Evolutionary conservation across 305 asterid genomes (phyloP).

Genomic region (Solanum aculeatissimum): DNA sequence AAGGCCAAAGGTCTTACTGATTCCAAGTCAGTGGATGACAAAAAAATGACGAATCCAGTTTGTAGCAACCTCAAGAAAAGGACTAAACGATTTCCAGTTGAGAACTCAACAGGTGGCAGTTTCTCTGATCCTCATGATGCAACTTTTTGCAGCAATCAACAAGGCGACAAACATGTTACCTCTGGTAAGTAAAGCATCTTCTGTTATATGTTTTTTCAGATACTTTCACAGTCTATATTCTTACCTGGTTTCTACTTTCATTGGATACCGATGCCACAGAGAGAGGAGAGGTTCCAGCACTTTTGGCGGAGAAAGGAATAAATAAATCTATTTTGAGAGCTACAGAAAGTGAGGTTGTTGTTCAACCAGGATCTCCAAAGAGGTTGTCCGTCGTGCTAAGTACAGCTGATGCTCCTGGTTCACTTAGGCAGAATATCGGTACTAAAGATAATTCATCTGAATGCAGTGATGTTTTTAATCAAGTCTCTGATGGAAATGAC

Average conservation of each 20-base stretch:
- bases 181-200: slow-evolving; percentile 17
- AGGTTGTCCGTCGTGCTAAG: neutral
- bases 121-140: slow-evolving; percentile 12
- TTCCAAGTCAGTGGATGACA: slow-evolving; percentile 15
- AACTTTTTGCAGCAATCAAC: slow-evolving; percentile 9
- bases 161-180: slow-evolving; percentile 26
- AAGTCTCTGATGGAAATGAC: slow-evolving; percentile 7
- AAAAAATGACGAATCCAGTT: slow-evolving; percentile 12
- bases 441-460: slow-evolving; percentile 7
- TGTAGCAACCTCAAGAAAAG: slow-evolving; percentile 25
- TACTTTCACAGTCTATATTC: neutral
- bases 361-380: slow-evolving; percentile 16
- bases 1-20: slow-evolving; percentile 9
- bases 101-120: slow-evolving; percentile 8
- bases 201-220: slow-evolving; percentile 5
- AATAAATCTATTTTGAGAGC: slow-evolving; percentile 5
- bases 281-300: slow-evolving; percentile 3
- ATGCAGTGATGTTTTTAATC: slow-evolving; percentile 10
- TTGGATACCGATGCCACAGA: slow-evolving; percentile 1
- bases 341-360: slow-evolving; percentile 14
- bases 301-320: slow-evolving; percentile 16
- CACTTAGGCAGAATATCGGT: slow-evolving; percentile 1
- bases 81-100: slow-evolving; percentile 3
- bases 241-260: slow-evolving; percentile 11
- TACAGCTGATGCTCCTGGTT: neutral